Base-by-base conservation (phyloP, 108 stramenopile species). In the Cyclotella atomus region DNA sequence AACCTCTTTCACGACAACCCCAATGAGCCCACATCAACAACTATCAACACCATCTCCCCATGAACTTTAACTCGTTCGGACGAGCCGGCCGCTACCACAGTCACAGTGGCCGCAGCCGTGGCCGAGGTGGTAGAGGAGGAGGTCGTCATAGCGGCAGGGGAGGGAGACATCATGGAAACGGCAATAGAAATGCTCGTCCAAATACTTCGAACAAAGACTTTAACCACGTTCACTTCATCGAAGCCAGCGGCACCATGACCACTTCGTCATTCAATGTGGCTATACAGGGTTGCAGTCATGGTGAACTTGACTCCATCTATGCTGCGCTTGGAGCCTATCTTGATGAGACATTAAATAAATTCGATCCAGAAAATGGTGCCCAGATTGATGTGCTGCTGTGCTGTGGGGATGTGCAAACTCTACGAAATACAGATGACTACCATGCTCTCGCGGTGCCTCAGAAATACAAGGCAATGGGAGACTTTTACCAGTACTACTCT, bases 281-380 rank as follows among this genome's bases (percentile, higher is more conserved):
- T 5, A 92, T 99, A 35, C 97, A 99, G 74, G 99, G 99, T 46
- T 99, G 99, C 83, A 93, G 95, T 67, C 99, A 99, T 78, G 99
- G 99, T 8, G 97, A 97, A 71, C 87, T 99, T 14, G 97, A 97
- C 50, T 62, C 64, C 7, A 97, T 99, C 35, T 99, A 99, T 74
- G 91, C 88, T 3, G 87, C 93, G 0, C 63, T 95, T 29, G 55
- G 74, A 50, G 53, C 59, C 8, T 85, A 91, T 55, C 79, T 86
- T 12, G 38, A 14, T 5, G 25, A 35, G 64, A 19, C 17, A 52
- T 17, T 16, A 24, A 16, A 29, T 45, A 34, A n/a, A n/a, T n/a
- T n/a, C n/a, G n/a, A n/a, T n/a, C n/a, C n/a, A n/a, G n/a, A n/a
- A n/a, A n/a, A n/a, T n/a, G n/a, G n/a, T n/a, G n/a, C n/a, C n/a